A percentile compares a stretch with the other conserved stretches of the same genome.
Evolutionary conservation across 1,139 yeast genomes (phyloP).

Genomic region (Pichia sp.): DNA sequence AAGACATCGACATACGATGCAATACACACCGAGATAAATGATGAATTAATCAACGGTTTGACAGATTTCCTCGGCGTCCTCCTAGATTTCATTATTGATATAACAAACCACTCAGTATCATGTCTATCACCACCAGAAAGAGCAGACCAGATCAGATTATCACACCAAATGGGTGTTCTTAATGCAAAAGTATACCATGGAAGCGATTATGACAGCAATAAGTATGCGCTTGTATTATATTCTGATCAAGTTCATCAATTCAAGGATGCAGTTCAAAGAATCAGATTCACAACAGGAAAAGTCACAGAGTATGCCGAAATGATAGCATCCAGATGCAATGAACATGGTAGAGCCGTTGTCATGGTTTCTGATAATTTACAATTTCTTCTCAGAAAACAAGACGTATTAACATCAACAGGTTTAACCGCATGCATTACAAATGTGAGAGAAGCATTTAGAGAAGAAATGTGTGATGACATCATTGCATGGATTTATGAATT

Average conservation of each 20-base stretch:
- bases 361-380: constrained; percentile 52
- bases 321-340: constrained; percentile 66
- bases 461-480: constrained; percentile 78
- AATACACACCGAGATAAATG: constrained; percentile 32
- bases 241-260: constrained; percentile 80
- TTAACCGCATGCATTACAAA: constrained; percentile 66
- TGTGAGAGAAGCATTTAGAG: constrained; percentile 70
- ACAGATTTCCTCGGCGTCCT: constrained; percentile 49
- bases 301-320: constrained; percentile 67
- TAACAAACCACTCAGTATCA: constrained; percentile 42
- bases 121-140: constrained; percentile 30
- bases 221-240: constrained; percentile 62
- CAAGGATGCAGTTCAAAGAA: constrained; percentile 68
- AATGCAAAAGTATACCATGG: constrained; percentile 39
- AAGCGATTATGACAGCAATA: constrained; percentile 46
- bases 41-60: constrained; percentile 37
- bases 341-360: constrained; percentile 68
- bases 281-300: constrained; percentile 63
- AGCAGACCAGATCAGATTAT: constrained; percentile 41
- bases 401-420: constrained; percentile 55
- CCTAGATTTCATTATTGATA: constrained; percentile 77
- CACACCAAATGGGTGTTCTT: constrained; percentile 36
- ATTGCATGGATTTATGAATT: constrained; percentile 63
- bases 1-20: constrained; percentile 2
- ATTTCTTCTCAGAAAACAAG: constrained; percentile 53